These are phyloP conservation scores for Pseudocercospora vitis DNA, from an alignment of 2,329 filamentous ascomycete genomes.

Conservation along the genomic window DNA sequence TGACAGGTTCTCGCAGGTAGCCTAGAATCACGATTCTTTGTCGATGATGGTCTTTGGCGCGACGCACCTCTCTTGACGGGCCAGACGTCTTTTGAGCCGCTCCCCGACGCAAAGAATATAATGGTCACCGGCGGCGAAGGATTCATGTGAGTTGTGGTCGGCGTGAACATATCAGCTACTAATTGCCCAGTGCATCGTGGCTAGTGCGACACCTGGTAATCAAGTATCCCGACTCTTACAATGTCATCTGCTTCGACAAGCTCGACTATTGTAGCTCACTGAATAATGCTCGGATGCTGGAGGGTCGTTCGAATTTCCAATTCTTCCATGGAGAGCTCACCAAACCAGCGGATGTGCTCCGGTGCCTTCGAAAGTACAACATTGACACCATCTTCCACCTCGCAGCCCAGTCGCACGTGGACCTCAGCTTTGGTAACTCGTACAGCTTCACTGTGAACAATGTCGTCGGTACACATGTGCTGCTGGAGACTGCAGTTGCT, in stretches of 20 bases:
- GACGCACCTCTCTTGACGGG: constrained; percentile 69
- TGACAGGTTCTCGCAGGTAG: constrained; percentile 27
- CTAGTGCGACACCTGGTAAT: constrained; percentile 74
- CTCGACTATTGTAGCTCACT: constrained; percentile 78
- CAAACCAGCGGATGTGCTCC: constrained; percentile 66
- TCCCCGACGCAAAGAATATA: constrained; percentile 72
- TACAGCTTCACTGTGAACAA: constrained; percentile 80
- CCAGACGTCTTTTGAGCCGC: constrained; percentile 67
- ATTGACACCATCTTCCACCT: constrained; percentile 84
- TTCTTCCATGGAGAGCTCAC: constrained; percentile 81
- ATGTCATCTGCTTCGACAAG: constrained; percentile 80
- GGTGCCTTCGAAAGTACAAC: constrained; percentile 67
- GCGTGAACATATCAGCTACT: neutral
- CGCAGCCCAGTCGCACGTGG: constrained; percentile 81
- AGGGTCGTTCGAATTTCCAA: constrained; percentile 68
- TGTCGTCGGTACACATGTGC: constrained; percentile 79
- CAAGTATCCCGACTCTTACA: constrained; percentile 72
- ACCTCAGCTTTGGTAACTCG: constrained; percentile 78
- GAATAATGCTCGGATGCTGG: constrained; percentile 72
- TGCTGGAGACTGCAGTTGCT: constrained; percentile 74
- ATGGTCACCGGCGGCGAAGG: constrained; percentile 82
- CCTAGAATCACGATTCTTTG: constrained; percentile 44
- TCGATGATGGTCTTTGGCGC: constrained; percentile 67
- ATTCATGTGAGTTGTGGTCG: constrained; percentile 64
- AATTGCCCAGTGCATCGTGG: constrained; percentile 68